Conservation (phyloP, 2,329 filamentous ascomycete species). For the Microdochium trichocladiopsis region DNA sequence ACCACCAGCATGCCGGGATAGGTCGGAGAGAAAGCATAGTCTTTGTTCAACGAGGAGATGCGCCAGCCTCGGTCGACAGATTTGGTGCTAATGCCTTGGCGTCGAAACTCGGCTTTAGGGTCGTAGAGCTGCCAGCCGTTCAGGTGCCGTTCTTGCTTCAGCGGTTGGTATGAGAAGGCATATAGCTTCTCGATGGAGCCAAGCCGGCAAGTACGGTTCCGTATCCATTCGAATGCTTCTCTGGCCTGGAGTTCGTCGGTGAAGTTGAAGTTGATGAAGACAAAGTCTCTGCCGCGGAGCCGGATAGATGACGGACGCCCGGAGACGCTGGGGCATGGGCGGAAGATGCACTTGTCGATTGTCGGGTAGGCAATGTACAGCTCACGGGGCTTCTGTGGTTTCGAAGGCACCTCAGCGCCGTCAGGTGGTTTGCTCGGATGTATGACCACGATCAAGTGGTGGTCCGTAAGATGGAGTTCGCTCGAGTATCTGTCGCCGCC, state of each 20-base stretch:
- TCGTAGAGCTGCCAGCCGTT: conserved; percentile 85
- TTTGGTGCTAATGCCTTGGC: conserved; percentile 82
- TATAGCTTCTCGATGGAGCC: conserved; percentile 83
- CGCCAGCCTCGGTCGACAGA: conserved; percentile 77
- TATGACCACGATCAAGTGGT: conserved; percentile 42
- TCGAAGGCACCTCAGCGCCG: conserved; percentile 10
- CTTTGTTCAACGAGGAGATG: conserved; percentile 80
- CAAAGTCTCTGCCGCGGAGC: conserved; percentile 87
- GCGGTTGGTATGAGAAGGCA: conserved; percentile 78
- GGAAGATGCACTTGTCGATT: conserved; percentile 72
- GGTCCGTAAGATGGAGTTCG: conserved; percentile 54
- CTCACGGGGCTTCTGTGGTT: conserved; percentile 42
- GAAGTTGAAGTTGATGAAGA: conserved; percentile 88
- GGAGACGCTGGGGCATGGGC: conserved; percentile 63
- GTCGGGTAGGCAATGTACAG: conserved; percentile 95
- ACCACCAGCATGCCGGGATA: conserved; percentile 84
- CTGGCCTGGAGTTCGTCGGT: conserved; percentile 64
- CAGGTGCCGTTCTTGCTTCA: conserved; percentile 63
- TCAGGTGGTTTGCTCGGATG: conserved; percentile 11
- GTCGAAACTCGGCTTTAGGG: conserved; percentile 73
- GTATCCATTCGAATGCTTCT: conserved; percentile 84
- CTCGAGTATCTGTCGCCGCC: conserved; percentile 49
- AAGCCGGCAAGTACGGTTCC: conserved; percentile 70
- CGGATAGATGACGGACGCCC: conserved; percentile 75
- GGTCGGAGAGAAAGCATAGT: conserved; percentile 87